Conservation (phyloP, 2,329 filamentous ascomycete genomes). For the Rutstroemia sp. region DNA sequence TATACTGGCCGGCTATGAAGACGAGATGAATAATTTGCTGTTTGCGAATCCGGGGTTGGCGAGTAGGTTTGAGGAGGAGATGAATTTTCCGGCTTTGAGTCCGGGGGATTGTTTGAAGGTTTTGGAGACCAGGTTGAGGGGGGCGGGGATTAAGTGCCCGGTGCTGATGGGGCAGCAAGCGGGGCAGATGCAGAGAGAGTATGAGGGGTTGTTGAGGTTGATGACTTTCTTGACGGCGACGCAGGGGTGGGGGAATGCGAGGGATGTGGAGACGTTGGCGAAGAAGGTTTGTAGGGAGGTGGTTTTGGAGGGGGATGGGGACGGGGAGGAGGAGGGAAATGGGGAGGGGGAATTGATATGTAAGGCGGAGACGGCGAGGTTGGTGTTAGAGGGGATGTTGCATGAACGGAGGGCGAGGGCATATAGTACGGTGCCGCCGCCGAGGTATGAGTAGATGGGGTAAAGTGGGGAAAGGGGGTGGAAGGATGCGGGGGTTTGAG, state of each 20-base stretch:
- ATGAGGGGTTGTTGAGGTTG: not conserved
- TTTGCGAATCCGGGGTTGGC: constrained; percentile 41
- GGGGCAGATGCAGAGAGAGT: not conserved
- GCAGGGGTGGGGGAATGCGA: constrained; percentile 16
- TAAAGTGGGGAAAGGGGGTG: too few relatives aligned
- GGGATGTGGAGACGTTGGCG: constrained; percentile 18
- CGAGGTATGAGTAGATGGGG: not conserved
- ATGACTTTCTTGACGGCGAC: constrained; percentile 8
- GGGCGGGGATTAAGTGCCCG: constrained; percentile 6
- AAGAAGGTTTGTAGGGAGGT: constrained; percentile 11
- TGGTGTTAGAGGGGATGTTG: constrained; percentile 10
- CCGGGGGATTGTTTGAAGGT: constrained; percentile 12
- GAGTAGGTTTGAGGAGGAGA: too few relatives aligned
- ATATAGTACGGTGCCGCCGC: not conserved
- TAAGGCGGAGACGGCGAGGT: not conserved
- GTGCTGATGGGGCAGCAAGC: not conserved
- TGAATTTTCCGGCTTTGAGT: constrained; percentile 12
- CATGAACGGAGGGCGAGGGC: constrained; percentile 4
- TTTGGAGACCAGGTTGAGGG: constrained; percentile 7
- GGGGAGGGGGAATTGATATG: constrained; percentile 7
- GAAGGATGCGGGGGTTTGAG: not conserved
- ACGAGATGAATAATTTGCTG: constrained; percentile 45
- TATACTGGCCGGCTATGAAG: constrained; percentile 48
- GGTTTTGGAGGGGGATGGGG: constrained; percentile 4
- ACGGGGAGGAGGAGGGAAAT: not conserved